Evolutionary conservation across 495 filamentous ascomycete genomes (phyloP).

Genomic region (Neurospora hispaniola): DNA sequence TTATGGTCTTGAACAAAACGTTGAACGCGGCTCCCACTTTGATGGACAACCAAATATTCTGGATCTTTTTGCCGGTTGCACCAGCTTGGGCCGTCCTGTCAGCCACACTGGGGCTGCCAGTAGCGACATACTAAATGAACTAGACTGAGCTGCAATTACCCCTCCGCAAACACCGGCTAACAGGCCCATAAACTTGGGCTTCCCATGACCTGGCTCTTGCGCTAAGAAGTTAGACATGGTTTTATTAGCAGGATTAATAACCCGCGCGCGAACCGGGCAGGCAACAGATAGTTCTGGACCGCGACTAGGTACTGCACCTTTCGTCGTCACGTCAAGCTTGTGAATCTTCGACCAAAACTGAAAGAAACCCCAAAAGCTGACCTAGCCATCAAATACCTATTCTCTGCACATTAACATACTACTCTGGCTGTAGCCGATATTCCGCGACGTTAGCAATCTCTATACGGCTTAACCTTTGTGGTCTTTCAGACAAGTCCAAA

Average conservation of each 20-base stretch:
- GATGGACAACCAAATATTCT: background rate
- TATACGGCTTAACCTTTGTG: background rate
- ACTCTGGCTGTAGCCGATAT: background rate
- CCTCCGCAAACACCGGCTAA: accelerated
- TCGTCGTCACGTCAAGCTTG: background rate
- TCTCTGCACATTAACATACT: background rate
- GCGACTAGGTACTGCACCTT: background rate
- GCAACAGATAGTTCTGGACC: background rate
- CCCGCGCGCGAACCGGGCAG: background rate
- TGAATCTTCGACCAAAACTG: background rate
- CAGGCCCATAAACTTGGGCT: accelerated
- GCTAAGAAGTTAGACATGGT: background rate
- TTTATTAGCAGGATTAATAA: background rate
- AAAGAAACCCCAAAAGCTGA: background rate
- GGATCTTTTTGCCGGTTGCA: background rate
- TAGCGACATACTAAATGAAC: background rate
- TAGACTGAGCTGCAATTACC: background rate
- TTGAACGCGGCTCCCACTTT: background rate
- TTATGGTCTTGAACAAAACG: background rate
- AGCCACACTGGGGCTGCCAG: background rate
- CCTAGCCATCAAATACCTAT: too few species aligned
- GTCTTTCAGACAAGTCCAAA: background rate
- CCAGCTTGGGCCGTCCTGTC: background rate
- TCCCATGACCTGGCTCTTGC: background rate
- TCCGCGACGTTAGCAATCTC: background rate